Evolutionary conservation across 1,284 basidiomycete species (phyloP).

Genomic region (Chondrostereum purpureum): DNA sequence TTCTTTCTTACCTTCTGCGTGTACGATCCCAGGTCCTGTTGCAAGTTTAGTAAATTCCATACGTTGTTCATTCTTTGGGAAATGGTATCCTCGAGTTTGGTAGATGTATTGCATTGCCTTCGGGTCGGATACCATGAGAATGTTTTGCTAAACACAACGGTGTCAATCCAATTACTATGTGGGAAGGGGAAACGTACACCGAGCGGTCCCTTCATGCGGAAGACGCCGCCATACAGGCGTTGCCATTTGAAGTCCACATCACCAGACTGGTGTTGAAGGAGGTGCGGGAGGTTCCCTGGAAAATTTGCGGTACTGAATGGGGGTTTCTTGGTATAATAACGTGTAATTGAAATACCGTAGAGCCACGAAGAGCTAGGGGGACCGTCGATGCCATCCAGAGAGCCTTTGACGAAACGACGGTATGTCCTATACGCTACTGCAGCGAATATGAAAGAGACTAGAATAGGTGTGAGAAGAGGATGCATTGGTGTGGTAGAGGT

Average conservation of each 20-base stretch:
- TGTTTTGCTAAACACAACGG: too few species aligned
- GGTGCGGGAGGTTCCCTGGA: conserved; percentile 3
- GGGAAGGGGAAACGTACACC: too few species aligned
- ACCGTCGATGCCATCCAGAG: background rate
- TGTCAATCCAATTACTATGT: too few species aligned
- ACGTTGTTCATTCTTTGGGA: conserved; percentile 4
- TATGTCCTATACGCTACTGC: background rate
- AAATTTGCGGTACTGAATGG: background rate
- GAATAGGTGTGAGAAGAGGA: too few species aligned
- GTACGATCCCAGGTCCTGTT: background rate
- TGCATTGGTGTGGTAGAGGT: too few species aligned
- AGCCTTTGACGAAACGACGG: background rate
- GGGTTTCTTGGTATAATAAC: background rate
- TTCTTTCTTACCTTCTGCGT: background rate
- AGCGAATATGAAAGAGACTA: too few species aligned
- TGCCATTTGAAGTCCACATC: conserved; percentile 9
- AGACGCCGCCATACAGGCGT: conserved; percentile 3
- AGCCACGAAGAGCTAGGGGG: background rate
- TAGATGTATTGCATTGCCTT: conserved; percentile 16
- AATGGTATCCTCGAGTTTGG: conserved; percentile 14
- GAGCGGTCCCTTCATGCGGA: conserved; percentile 4
- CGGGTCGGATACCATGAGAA: conserved; percentile 14
- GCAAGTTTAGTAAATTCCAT: background rate
- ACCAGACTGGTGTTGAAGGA: background rate
- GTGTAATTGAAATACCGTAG: background rate